These are phyloP conservation scores for Byssochlamys sp. DNA, from an alignment of 2,329 filamentous ascomycete genomes.

Conservation along the genomic window DNA sequence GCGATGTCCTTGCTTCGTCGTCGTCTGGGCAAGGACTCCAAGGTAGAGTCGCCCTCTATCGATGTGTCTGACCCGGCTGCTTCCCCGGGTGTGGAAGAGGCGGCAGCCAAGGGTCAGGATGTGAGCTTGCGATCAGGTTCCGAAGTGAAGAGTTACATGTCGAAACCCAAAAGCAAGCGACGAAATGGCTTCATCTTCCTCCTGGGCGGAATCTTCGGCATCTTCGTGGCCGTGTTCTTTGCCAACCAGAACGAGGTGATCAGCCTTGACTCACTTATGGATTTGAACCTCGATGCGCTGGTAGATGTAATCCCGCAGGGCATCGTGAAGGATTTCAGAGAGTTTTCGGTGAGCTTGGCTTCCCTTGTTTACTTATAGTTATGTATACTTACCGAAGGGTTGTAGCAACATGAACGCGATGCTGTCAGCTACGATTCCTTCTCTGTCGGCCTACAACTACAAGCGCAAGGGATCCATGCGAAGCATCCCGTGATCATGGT, in stretches of 20 bases:
- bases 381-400: conserved; percentile 4
- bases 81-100: background rate
- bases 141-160: conserved; percentile 12
- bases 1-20: conserved; percentile 33
- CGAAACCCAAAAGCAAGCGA: conserved; percentile 51
- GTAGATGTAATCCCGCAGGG: conserved; percentile 81
- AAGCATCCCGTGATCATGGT: conserved; percentile 93
- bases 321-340: conserved; percentile 73
- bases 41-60: conserved; percentile 10
- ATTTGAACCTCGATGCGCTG: conserved; percentile 71
- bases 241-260: conserved; percentile 83
- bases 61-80: conserved; percentile 9
- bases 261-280: conserved; percentile 62
- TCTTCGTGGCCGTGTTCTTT: conserved; percentile 82
- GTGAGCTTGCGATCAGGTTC: conserved; percentile 19
- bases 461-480: conserved; percentile 67
- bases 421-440: conserved; percentile 89
- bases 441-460: conserved; percentile 74
- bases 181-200: conserved; percentile 74
- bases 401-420: conserved; percentile 69
- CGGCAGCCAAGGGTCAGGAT: conserved; percentile 21
- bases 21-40: conserved; percentile 30
- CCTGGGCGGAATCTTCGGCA: conserved; percentile 79
- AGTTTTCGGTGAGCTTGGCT: conserved; percentile 58
- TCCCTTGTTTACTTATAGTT: conserved; percentile 10